Percentiles rank a stretch among this genome's conserved stretches.
Conservation (phyloP, 202 grass and related monocot genomes). For the Cymbopogon flexuosus region DNA sequence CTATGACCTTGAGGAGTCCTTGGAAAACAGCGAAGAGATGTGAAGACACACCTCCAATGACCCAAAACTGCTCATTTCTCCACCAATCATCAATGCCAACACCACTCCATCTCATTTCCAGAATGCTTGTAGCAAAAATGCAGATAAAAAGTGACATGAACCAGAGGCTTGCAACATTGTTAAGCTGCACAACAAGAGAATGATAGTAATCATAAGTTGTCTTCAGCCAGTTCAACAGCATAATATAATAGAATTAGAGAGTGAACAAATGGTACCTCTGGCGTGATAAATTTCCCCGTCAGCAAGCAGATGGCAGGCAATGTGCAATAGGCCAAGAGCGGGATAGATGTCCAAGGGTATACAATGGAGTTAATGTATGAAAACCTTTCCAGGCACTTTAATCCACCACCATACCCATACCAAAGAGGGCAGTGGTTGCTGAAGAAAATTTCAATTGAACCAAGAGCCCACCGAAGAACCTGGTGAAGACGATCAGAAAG, state of each 20-base stretch:
- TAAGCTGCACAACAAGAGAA: conserved; percentile 53
- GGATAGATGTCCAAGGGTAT: conserved; percentile 90
- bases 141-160: conserved; percentile 90
- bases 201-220: not conserved
- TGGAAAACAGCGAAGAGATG: conserved; percentile 86
- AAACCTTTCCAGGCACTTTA: conserved; percentile 78
- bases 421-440: conserved; percentile 89
- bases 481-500: conserved; percentile 93
- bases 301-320: conserved; percentile 82
- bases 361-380: conserved; percentile 84
- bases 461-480: conserved; percentile 87
- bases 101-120: conserved; percentile 95
- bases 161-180: conserved; percentile 77
- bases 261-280: conserved; percentile 46
- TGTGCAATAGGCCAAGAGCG: conserved; percentile 79
- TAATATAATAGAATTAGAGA: not conserved
- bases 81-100: conserved; percentile 82
- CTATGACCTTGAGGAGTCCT: conserved; percentile 82
- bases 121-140: conserved; percentile 77
- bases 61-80: conserved; percentile 95
- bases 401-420: conserved; percentile 78
- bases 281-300: conserved; percentile 88
- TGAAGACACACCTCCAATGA: conserved; percentile 82
- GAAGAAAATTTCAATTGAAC: conserved; percentile 92
- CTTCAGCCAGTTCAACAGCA: not conserved